Conservation (phyloP, 2,329 filamentous ascomycete species). For the Boeremia exigua region DNA sequence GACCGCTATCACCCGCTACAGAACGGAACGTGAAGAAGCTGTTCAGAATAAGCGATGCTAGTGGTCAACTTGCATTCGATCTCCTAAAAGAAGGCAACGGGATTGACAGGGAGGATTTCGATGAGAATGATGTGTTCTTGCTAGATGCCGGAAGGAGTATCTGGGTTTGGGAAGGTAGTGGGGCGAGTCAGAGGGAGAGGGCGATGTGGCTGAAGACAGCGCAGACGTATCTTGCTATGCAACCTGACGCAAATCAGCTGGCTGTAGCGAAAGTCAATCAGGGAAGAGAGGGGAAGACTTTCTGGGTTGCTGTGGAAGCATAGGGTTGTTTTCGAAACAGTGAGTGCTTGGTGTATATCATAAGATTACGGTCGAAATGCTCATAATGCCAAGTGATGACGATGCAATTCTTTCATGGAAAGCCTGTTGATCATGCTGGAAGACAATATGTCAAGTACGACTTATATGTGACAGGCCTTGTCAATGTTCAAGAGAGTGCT, state of each 20-base stretch:
- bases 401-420: too few species aligned
- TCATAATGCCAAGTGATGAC: too few species aligned
- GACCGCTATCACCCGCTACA: slow-evolving; percentile 46
- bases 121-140: slow-evolving; percentile 67
- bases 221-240: slow-evolving; percentile 60
- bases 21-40: slow-evolving; percentile 53
- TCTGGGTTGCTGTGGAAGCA: slow-evolving; percentile 55
- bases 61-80: slow-evolving; percentile 63
- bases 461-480: too few species aligned
- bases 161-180: slow-evolving; percentile 71
- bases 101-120: slow-evolving; percentile 58
- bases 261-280: slow-evolving; percentile 65
- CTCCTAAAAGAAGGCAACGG: slow-evolving; percentile 62
- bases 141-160: slow-evolving; percentile 63
- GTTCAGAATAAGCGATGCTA: slow-evolving; percentile 68
- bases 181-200: slow-evolving; percentile 65
- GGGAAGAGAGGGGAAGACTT: slow-evolving; percentile 62
- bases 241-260: slow-evolving; percentile 50
- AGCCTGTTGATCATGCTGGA: too few species aligned
- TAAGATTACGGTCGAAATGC: too few species aligned
- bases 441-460: too few species aligned
- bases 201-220: slow-evolving; percentile 66
- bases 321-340: background rate
- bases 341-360: too few species aligned
- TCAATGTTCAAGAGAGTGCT: too few species aligned